phyloP scores from a whole-genome alignment of 345 rosid species.

The Syzygium grande region DNA sequence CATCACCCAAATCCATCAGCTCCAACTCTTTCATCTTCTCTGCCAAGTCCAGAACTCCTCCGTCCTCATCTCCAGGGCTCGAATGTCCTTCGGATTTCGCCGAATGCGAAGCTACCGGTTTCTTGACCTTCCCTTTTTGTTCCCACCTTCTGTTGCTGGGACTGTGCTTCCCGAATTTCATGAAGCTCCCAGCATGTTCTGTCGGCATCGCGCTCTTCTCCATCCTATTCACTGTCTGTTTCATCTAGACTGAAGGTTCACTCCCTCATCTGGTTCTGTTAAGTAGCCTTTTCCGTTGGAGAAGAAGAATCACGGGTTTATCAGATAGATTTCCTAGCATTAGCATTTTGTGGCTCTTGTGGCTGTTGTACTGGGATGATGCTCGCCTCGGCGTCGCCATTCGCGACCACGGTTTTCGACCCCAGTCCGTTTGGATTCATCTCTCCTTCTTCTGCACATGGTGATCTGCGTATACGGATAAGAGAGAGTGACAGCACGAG shows the following conservation, averaged over 20 bases:
- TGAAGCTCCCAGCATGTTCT: neutral
- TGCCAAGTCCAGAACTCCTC: neutral
- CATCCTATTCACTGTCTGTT: neutral
- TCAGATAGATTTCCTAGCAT: neutral
- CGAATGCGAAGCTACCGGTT: neutral
- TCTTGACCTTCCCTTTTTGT: neutral
- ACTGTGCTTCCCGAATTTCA: neutral
- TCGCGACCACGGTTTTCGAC: neutral
- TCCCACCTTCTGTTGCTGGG: neutral
- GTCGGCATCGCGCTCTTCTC: neutral
- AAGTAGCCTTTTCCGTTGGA: neutral
- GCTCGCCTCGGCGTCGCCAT: neutral
- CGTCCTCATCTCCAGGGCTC: neutral
- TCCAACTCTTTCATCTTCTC: slow-evolving; percentile 5
- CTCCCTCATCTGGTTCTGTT: neutral
- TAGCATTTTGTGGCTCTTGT: neutral
- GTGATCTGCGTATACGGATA: neutral
- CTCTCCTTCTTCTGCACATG: neutral
- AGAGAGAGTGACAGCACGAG: neutral
- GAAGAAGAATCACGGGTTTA: neutral
- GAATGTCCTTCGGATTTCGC: neutral
- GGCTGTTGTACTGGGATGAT: neutral
- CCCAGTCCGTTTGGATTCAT: neutral
- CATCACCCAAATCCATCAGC: slow-evolving; percentile 1
- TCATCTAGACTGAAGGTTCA: neutral